Conservation (phyloP, 1,284 basidiomycete species). For the Moesziomyces aphidis region DNA sequence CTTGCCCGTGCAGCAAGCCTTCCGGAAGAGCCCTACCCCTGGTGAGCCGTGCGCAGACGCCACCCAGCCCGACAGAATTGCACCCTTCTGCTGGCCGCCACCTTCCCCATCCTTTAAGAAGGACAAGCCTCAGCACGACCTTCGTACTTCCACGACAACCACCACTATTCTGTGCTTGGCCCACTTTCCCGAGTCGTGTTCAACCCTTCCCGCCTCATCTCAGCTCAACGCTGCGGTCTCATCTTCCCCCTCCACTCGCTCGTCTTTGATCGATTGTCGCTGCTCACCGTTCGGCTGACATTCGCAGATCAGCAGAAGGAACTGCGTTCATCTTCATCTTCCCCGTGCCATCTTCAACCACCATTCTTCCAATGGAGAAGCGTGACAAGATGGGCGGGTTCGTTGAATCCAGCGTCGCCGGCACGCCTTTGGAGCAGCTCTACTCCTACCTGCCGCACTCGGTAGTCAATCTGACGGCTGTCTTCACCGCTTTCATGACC, state of each 20-base stretch:
- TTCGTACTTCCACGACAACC: conserved; percentile 7
- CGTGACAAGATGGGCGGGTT: conserved; percentile 20
- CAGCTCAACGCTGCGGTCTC: conserved; percentile 42
- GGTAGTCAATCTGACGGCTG: conserved; percentile 30
- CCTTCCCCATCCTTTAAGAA: conserved; percentile 18
- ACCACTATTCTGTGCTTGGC: conserved; percentile 14
- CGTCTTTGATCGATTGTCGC: not conserved
- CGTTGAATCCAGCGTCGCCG: conserved; percentile 19
- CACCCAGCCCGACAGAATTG: not conserved
- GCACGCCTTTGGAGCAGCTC: conserved; percentile 36
- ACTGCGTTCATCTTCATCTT: not conserved
- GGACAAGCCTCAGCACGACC: not conserved
- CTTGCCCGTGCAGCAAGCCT: not conserved
- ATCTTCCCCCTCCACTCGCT: not conserved
- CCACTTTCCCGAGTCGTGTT: conserved; percentile 16
- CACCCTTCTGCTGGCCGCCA: not conserved
- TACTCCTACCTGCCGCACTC: conserved; percentile 29
- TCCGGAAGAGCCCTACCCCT: not conserved
- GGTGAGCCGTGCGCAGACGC: not conserved
- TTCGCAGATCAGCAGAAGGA: too few relatives aligned
- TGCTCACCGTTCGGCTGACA: not conserved
- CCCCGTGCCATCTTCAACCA: not conserved
- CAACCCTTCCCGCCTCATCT: conserved; percentile 20
- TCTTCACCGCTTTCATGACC: conserved; percentile 22
- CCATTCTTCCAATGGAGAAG: not conserved